Evolutionary conservation across 73 alveolate species (phyloP).

Genomic region (Blepharisma japonicum): DNA sequence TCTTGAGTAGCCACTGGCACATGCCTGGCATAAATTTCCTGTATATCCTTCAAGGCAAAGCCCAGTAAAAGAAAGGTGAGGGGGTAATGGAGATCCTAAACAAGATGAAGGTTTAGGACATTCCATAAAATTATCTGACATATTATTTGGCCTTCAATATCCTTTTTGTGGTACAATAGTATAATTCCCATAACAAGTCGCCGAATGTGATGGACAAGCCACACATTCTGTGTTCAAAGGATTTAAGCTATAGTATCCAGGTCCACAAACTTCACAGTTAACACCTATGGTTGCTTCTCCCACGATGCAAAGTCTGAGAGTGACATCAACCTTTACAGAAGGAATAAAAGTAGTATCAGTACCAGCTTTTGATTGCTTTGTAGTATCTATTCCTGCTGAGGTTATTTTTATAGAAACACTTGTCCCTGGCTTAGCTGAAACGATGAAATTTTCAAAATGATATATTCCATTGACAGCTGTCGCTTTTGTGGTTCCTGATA

Average conservation of each 20-base stretch:
- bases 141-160: background rate
- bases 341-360: background rate
- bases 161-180: background rate
- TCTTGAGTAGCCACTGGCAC: background rate
- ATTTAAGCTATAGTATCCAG: background rate
- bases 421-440: slow-evolving; percentile 8
- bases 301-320: background rate
- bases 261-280: background rate
- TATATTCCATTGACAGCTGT: background rate
- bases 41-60: background rate
- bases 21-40: background rate
- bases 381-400: background rate
- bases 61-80: slow-evolving; percentile 26
- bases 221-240: background rate
- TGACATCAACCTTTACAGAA: background rate
- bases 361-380: background rate
- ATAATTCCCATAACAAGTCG: background rate
- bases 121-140: background rate
- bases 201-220: background rate
- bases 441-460: background rate
- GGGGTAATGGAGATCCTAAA: background rate
- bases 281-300: background rate
- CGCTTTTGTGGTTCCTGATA: background rate
- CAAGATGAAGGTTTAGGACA: background rate
- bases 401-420: background rate